Base-by-base conservation (phyloP, 2,329 filamentous ascomycete genomes). In the Penicillium paneum region DNA sequence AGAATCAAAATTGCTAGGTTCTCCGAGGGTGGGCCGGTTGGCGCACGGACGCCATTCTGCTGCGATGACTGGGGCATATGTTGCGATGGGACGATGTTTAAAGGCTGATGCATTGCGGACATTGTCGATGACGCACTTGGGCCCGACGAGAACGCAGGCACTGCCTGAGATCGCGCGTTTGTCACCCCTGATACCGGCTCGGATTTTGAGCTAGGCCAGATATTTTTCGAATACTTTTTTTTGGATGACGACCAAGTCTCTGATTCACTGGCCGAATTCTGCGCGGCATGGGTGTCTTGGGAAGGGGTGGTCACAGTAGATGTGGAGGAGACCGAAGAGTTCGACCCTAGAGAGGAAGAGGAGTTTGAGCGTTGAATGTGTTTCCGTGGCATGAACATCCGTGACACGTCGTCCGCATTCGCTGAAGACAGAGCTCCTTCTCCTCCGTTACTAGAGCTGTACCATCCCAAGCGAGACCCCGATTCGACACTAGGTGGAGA, bases 331-430 rank as follows among this genome's bases (percentile, higher is more conserved):
- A 76, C 76, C 21, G 90, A 89, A 36, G 79, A 76, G 55, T 76
- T 77, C 17, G 84, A 86, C 52, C 79, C 77, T 60, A 95, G 81
- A 42, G 92, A 96, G 4, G 91, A 96, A 55, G 91, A 94, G 34
- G 93, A 97, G 79, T 91, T 96, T 68, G 88, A 88, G 72, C 93
- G 86, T 73, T 93, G 90, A 58, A 91, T 81, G 70, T 83, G 86
- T 78, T 96, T 97, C 66, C 91, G 90, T 69, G 90, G 89, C 82
- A 90, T 87, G 73, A 95, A 90, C 83, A 96, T 92, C 74, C 88
- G 87, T 77, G 88, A 85, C 63, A 88, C 85, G 75, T 96, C 90
- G 78, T 96, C 91, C 72, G 86, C 78, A 76, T 88, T 90, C 85
- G 91, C 89, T 70, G 87, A 81, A 78, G 83, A 80, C 66, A 84